A percentile compares a stretch with the other conserved stretches of the same genome.
Evolutionary conservation across 441 rosid genomes (phyloP).

Genomic region (Populus hybrid): DNA sequence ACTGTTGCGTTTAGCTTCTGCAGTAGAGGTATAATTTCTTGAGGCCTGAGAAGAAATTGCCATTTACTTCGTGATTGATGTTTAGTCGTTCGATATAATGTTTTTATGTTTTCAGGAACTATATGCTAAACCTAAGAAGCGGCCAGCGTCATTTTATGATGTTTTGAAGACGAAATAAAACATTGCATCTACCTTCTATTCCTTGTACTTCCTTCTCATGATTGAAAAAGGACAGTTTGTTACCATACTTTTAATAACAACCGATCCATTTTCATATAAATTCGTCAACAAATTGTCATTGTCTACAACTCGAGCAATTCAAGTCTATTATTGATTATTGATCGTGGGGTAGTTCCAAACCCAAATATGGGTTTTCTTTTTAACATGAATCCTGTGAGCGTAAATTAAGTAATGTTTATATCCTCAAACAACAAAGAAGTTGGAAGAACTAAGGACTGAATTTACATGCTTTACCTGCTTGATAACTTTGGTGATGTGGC

Average conservation of each 20-base stretch:
- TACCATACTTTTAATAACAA: neutral
- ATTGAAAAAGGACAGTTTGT: too few relatives aligned
- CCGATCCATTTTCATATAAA: neutral
- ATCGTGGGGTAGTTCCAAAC: too few relatives aligned
- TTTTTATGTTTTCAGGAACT: slow-evolving; percentile 49
- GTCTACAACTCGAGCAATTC: too few relatives aligned
- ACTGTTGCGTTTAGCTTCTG: slow-evolving; percentile 61
- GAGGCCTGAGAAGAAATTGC: neutral
- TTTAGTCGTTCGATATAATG: neutral
- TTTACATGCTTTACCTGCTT: too few relatives aligned
- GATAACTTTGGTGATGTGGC: too few relatives aligned
- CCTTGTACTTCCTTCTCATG: neutral
- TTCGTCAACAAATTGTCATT: neutral
- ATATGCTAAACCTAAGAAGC: slow-evolving; percentile 46
- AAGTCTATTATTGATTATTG: too few relatives aligned
- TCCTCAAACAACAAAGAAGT: too few relatives aligned
- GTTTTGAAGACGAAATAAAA: slow-evolving; percentile 40
- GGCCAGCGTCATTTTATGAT: slow-evolving; percentile 57
- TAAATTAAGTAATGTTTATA: too few relatives aligned
- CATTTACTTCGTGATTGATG: neutral
- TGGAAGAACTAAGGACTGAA: too few relatives aligned
- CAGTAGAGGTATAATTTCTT: slow-evolving; percentile 51
- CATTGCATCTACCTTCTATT: neutral
- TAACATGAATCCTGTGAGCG: too few relatives aligned
- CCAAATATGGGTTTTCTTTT: neutral